phyloP scores from a whole-genome alignment of 2,329 filamentous ascomycete genomes.

The Clonostachys sp. region DNA sequence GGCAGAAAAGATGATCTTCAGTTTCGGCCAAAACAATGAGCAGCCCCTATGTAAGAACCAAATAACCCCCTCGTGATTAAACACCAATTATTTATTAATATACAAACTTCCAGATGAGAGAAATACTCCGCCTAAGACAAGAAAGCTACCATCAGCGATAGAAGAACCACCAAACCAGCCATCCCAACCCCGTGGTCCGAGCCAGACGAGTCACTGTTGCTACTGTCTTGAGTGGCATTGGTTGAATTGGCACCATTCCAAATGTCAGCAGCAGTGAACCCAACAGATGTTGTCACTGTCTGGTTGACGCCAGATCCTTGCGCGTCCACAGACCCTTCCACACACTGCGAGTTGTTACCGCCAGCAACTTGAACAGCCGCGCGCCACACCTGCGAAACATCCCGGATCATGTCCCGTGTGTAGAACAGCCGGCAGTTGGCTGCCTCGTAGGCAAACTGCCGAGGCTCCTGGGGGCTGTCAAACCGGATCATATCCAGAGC shows the following conservation, averaged over 20 bases:
- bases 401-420: not conserved
- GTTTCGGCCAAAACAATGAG: too few relatives aligned
- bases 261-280: not conserved
- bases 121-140: too few relatives aligned
- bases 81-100: too few relatives aligned
- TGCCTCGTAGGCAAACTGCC: slow-evolving; percentile 1
- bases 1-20: too few relatives aligned
- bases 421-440: slow-evolving; percentile 2
- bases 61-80: too few relatives aligned
- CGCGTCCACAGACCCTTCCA: not conserved
- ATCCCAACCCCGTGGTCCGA: too few relatives aligned
- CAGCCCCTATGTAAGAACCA: too few relatives aligned
- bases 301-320: not conserved
- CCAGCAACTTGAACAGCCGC: not conserved
- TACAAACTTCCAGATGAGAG: too few relatives aligned
- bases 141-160: too few relatives aligned
- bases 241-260: not conserved
- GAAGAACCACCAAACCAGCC: too few relatives aligned
- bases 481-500: not conserved
- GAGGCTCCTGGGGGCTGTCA: not conserved
- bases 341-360: not conserved
- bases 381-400: not conserved
- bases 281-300: not conserved
- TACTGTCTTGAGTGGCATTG: not conserved
- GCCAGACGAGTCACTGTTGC: too few relatives aligned